Evolutionary conservation across 768 basidiomycete genomes (phyloP).

Genomic region (Macrolepiota fuliginosa): DNA sequence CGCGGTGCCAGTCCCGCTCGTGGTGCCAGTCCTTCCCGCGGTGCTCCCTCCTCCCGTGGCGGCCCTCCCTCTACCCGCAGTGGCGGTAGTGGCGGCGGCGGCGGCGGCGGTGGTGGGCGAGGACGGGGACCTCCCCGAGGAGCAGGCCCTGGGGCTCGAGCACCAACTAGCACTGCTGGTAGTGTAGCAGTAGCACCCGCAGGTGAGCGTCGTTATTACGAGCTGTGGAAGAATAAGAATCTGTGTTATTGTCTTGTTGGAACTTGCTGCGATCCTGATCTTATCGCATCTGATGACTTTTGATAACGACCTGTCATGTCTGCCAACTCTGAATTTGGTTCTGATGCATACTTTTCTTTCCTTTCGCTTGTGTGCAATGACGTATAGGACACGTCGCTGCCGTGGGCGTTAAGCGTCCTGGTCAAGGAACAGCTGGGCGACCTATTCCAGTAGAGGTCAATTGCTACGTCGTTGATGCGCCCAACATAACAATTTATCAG

Average conservation of each 20-base stretch:
- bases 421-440: conserved; percentile 29
- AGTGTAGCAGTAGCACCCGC: conserved; percentile 22
- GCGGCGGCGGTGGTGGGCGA: neutral
- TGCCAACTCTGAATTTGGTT: neutral
- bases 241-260: conserved; percentile 22
- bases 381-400: conserved; percentile 27
- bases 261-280: conserved; percentile 26
- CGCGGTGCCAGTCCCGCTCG: too few species aligned
- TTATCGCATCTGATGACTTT: conserved; percentile 36
- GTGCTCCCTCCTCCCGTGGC: conserved; percentile 19
- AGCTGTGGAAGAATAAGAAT: conserved; percentile 39
- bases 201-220: conserved; percentile 30
- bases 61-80: conserved; percentile 21
- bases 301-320: neutral
- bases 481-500: conserved; percentile 61
- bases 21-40: conserved; percentile 15
- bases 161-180: conserved; percentile 20
- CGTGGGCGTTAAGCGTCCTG: conserved; percentile 32
- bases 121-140: conserved; percentile 17
- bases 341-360: neutral
- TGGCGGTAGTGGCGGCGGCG: neutral
- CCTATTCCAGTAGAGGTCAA: conserved; percentile 38
- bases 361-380: neutral
- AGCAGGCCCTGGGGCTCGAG: conserved; percentile 26
- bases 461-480: conserved; percentile 58